Conservation (phyloP, 495 filamentous ascomycete genomes). For the Symbiotaphrina buchneri region DNA sequence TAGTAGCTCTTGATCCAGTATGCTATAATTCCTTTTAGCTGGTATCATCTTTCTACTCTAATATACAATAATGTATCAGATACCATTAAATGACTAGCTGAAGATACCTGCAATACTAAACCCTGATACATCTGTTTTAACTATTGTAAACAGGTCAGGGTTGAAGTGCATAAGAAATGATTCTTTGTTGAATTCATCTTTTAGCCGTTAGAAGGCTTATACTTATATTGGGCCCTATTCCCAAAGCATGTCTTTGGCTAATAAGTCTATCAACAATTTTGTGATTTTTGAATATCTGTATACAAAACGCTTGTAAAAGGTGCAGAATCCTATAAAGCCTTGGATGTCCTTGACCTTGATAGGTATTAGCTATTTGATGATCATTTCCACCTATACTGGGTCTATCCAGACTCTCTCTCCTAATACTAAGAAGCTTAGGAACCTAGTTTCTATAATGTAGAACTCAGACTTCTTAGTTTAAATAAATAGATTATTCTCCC, state of each 20-base stretch:
- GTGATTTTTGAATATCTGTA: constrained; percentile 7
- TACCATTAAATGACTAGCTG: constrained; percentile 2
- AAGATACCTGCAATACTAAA: no score
- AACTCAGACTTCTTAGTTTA: constrained; percentile 5
- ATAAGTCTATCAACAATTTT: constrained; percentile 5
- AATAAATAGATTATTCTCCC: constrained; percentile 6
- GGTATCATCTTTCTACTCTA: constrained; percentile 7
- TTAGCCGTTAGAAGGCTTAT: constrained; percentile 2
- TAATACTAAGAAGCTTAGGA: constrained; percentile 7
- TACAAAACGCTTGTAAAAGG: no score
- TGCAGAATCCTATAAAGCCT: constrained; percentile 7
- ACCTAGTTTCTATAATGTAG: constrained; percentile 6
- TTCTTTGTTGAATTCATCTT: constrained; percentile 3
- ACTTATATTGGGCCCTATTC: constrained; percentile 2
- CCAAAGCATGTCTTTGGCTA: no score
- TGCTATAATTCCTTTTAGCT: no score
- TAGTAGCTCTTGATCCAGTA: no score
- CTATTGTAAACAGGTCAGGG: background rate
- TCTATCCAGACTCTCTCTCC: constrained; percentile 5
- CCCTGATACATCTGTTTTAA: constrained; percentile 7
- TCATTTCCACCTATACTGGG: constrained; percentile 4
- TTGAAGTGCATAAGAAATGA: constrained; percentile 7
- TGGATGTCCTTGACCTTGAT: constrained; percentile 6
- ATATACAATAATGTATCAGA: constrained; percentile 2
- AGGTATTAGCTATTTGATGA: constrained; percentile 7